Percentiles rank a stretch among this genome's conserved stretches.
Conservation (phyloP, 1,284 basidiomycete genomes). For the Marasmius tenuissimus region DNA sequence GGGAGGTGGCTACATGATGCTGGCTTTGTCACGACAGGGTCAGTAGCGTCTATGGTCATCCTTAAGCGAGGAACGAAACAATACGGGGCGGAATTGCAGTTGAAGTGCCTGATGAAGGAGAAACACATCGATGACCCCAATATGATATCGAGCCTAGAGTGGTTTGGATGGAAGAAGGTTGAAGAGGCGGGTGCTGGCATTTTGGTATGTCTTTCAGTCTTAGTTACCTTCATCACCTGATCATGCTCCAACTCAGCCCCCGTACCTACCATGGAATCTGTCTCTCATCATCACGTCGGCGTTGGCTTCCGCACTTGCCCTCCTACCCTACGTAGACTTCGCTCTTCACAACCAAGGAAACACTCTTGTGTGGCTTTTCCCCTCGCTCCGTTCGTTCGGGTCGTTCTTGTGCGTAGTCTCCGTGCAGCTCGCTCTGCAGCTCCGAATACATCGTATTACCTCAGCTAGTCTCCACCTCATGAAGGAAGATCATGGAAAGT, state of each 20-base stretch:
- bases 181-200: neutral
- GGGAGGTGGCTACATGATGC: neutral
- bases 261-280: neutral
- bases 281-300: neutral
- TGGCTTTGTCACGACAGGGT: neutral
- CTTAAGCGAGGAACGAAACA: neutral
- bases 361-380: neutral
- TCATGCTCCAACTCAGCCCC: no score
- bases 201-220: neutral
- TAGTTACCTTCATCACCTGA: neutral
- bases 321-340: neutral
- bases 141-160: neutral
- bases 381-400: neutral
- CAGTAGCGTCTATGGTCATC: neutral
- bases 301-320: no score
- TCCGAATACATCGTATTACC: neutral
- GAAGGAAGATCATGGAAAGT: neutral
- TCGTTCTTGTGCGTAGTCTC: neutral
- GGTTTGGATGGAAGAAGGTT: neutral
- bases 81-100: neutral
- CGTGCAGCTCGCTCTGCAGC: neutral
- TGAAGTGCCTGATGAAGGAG: neutral
- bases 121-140: neutral
- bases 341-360: no score
- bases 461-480: neutral